Evolutionary conservation across 129 eudicot genomes (phyloP), one percentile per base, ranked within the genome.

Genomic region (Helichrysum umbraculigerum): DNA sequence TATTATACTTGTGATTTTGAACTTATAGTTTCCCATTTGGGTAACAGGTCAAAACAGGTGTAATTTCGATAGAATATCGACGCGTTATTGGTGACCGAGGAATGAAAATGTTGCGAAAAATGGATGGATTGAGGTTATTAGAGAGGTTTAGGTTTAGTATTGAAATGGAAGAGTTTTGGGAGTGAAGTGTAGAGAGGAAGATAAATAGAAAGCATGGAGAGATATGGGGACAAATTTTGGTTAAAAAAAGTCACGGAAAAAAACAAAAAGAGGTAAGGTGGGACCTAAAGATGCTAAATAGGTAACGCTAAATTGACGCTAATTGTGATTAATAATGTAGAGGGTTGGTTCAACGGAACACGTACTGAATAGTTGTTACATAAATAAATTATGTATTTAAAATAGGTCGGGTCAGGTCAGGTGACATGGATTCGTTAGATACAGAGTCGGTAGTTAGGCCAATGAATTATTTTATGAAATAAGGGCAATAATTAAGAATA

Each of bases 11-110:
- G 94, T 79, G 9, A 92, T 56, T 77, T 72, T 86, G 30, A 87
- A 78, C 81, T 52, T 79, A 76, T 84, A 71, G 74, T 84, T 92
- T 14, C 93, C 93, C 96, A 92, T 92, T 39, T 57, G 69, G 60
- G 6, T 14, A 66, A 7, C 32, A 1, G 16, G 7, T 68, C 16
- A 39, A 47, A 72, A 58, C 3, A 7, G 7, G 59, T 29, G 42
- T 34, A 4, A 15, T 19, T 20, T 16, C 7, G 14, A 42, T 22
- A 17, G 33, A 59, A 34, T 42, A 0, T 69, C 8, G 25, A 60
- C 9, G 33, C 3, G 54, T 62, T 29, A 3, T 28, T 28, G 14
- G 3, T 47, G n/a, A 47, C n/a, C 5, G 54, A 47, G 0, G 17
- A 12, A 47, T 17, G 9, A 47, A 44, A 47, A 14, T 47, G 54